A percentile compares a stretch with the other conserved stretches of the same genome.
Conservation (phyloP, 352 stramenopile genomes). For the Phytophthora meadii region DNA sequence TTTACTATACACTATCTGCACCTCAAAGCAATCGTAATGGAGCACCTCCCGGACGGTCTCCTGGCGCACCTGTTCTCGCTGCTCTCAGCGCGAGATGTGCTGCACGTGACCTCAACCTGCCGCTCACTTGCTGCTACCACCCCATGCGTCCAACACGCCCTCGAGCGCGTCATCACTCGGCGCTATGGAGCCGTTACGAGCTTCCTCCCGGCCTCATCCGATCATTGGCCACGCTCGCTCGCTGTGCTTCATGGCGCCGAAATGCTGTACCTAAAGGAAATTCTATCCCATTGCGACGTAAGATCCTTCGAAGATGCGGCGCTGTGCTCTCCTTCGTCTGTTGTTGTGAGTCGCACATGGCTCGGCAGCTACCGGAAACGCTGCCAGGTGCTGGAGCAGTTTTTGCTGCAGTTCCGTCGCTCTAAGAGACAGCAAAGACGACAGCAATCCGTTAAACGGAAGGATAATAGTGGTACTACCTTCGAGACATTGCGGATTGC, state of each 20-base stretch:
- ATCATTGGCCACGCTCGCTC: slow-evolving; percentile 69
- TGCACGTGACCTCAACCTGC: slow-evolving; percentile 55
- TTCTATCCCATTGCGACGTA: slow-evolving; percentile 45
- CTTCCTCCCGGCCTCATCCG: slow-evolving; percentile 57
- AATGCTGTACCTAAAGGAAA: slow-evolving; percentile 66
- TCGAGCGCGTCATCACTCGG: slow-evolving; percentile 66
- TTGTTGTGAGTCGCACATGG: slow-evolving; percentile 81
- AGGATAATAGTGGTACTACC: background rate
- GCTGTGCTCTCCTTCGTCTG: slow-evolving; percentile 39
- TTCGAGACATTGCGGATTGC: slow-evolving; percentile 15
- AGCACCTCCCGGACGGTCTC: slow-evolving; percentile 59
- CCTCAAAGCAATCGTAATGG: slow-evolving; percentile 39
- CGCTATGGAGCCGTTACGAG: slow-evolving; percentile 58
- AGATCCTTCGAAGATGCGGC: slow-evolving; percentile 53
- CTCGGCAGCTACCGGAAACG: slow-evolving; percentile 78
- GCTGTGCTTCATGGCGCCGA: slow-evolving; percentile 67
- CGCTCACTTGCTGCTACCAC: slow-evolving; percentile 44
- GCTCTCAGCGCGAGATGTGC: slow-evolving; percentile 63
- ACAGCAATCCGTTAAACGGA: slow-evolving; percentile 45
- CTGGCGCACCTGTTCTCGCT: slow-evolving; percentile 71
- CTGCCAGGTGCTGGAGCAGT: slow-evolving; percentile 77
- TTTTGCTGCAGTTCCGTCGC: slow-evolving; percentile 70
- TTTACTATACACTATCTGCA: no score
- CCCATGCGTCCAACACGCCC: slow-evolving; percentile 51
- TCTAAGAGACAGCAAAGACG: slow-evolving; percentile 74